Evolutionary conservation across 164 flowering plant species (phyloP), one percentile per base, ranked within the genome.

Genomic region (Macadamia integrifolia): DNA sequence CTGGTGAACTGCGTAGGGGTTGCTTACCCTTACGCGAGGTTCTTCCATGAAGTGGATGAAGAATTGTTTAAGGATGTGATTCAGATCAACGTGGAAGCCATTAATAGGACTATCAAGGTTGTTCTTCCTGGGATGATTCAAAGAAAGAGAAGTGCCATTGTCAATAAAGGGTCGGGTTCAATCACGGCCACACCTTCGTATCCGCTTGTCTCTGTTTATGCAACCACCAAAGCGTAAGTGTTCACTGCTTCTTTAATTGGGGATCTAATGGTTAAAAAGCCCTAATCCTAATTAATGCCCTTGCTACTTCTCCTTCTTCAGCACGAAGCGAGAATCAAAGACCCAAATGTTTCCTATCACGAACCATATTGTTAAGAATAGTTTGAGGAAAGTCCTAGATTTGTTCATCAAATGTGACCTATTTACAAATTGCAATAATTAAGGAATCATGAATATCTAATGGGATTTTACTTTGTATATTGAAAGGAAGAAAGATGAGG

Each of bases 291-390:
- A 23, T 23, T 23, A 23, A 23, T 23, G 23, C 23, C 23, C 23
- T 23, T 23, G 23, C 23, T 23, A 23, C 23, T 23, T 23, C 23
- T 23, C 23, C 23, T 23, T 23, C 23, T 23, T 23, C 23, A 23
- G 23, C 23, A 23, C 86, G 50, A 85, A 78, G 17, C 97, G 88
- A 46, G 93, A 75, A 75, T 91, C 97, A 50, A 91, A 91, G 29
- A 91, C 89, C 98, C 98, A 94, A n/a, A 94, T 92, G 56, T 94
- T 94, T 0, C 97, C 98, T 92, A 91, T 88, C 71, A 94, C 98
- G 59, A 94, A 94, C 98, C 98, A 94, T 68, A 94, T 90, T 14
- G 98, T 97, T 64, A 90, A 91, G 87, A 90, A 88, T 28, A 94
- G 90, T 79, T 94, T 97, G 0, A 91, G 85, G 6, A 81, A 84